Conservation (phyloP, 371 early-diverging fungal genomes). For the Rhizopus sp. region DNA sequence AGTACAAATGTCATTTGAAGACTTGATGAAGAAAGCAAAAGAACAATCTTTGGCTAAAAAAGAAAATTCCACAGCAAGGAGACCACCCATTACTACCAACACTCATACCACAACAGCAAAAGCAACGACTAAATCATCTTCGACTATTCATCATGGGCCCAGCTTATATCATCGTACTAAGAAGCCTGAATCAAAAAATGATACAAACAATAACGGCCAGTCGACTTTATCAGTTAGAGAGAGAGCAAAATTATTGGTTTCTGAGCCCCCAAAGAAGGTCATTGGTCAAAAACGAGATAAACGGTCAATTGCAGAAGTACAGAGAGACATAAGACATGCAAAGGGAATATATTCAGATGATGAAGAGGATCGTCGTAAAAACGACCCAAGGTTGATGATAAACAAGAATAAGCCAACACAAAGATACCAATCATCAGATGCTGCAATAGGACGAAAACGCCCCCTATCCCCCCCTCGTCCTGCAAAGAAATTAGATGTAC, state of each 20-base stretch:
- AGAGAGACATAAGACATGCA: slow-evolving; percentile 41
- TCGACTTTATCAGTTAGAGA: slow-evolving; percentile 20
- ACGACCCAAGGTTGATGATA: slow-evolving; percentile 19
- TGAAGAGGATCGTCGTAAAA: slow-evolving; percentile 14
- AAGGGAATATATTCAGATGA: slow-evolving; percentile 44
- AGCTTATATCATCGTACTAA: slow-evolving; percentile 23
- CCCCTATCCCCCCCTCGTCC: slow-evolving; percentile 9
- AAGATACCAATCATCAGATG: slow-evolving; percentile 10
- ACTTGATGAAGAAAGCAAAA: slow-evolving; percentile 38
- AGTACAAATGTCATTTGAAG: slow-evolving; percentile 40
- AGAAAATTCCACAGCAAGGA: slow-evolving; percentile 8
- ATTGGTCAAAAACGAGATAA: slow-evolving; percentile 33
- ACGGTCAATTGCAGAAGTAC: slow-evolving; percentile 39
- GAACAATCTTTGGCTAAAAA: slow-evolving; percentile 24
- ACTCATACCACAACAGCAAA: slow-evolving; percentile 1
- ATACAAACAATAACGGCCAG: neutral
- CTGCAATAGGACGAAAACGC: slow-evolving; percentile 9
- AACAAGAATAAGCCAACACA: slow-evolving; percentile 13
- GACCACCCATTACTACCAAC: neutral
- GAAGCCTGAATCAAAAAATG: slow-evolving; percentile 10
- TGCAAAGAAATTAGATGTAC: slow-evolving; percentile 1
- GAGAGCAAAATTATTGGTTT: slow-evolving; percentile 21
- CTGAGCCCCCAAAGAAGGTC: slow-evolving; percentile 25
- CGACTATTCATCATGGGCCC: slow-evolving; percentile 2
- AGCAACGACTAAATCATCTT: slow-evolving; percentile 6